Base-by-base conservation (phyloP, 257 asterid genomes). In the Sherardia arvensis region DNA sequence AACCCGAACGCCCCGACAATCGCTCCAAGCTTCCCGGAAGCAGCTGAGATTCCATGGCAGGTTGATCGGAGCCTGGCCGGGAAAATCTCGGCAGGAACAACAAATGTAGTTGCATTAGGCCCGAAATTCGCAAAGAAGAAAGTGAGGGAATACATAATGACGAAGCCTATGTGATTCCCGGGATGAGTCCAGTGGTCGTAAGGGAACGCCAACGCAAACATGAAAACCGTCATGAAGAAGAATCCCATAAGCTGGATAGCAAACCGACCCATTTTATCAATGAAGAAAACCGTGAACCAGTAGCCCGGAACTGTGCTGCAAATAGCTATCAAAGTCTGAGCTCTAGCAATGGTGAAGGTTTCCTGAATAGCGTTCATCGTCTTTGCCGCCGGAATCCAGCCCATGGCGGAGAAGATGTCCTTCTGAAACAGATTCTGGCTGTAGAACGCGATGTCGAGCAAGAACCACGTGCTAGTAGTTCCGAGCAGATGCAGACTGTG, bases 1-100 rank as follows among this genome's bases (percentile, higher is more conserved):
- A 84, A 86, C 61, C 87, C 95, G 43, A 84, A 86, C 6, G 91
- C 95, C 28, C 95, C 95, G 0, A 86, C 60, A 2, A 86, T 86
- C 1, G 91, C 91, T 7, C 95, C 95, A 5, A 78, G 54, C 70
- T 84, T 86, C n/a, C 91, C 95, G 0, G 85, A 56, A 1, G 95
- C 95, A 0, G 91, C 91, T 0, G 88, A 86, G 56, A 86, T 78
- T 0, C 95, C 95, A 26, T 86, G 95, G 61, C 94, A 84, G 0
- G 94, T 85, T 0, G 94, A 77, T 9, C 94, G 72, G 28, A 85
- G 47, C 70, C 89, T 75, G 0, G 90, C 93, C 0, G 93, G 93
- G 53, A 85, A 84, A 18, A 85, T 85, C 84, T 85, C 93, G 0
- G 93, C 93, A 0, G 93, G 93, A 3, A 85, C 90, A 0, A 84